Evolutionary conservation across 257 asterid genomes (phyloP).

Genomic region (Dorcoceras hygrometricum): DNA sequence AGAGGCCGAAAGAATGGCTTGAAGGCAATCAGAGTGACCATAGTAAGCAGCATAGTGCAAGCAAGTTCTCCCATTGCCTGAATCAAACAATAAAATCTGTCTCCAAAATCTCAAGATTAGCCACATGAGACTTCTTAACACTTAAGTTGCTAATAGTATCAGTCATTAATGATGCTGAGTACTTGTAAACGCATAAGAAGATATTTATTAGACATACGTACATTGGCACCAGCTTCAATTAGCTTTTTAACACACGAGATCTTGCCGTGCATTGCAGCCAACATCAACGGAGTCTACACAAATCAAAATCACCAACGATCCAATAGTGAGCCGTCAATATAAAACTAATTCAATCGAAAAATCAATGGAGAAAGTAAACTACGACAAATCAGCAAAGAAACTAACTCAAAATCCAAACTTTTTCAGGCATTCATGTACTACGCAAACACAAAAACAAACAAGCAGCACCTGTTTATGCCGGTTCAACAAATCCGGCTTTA

Average conservation of each 20-base stretch:
- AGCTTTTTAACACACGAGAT: slow-evolving; percentile 74
- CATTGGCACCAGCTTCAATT: slow-evolving; percentile 92
- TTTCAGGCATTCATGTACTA: neutral
- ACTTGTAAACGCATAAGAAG: neutral
- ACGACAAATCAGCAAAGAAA: slow-evolving; percentile 21
- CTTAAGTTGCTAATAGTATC: neutral
- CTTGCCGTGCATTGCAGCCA: slow-evolving; percentile 99
- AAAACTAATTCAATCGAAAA: neutral
- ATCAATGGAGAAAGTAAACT: neutral
- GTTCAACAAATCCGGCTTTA: slow-evolving; percentile 74
- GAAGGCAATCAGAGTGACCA: slow-evolving; percentile 82
- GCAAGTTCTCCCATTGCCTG: slow-evolving; percentile 84
- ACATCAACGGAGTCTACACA: slow-evolving; percentile 90
- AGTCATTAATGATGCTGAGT: neutral
- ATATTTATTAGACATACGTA: slow-evolving; percentile 31
- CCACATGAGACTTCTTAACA: neutral
- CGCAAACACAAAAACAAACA: neutral
- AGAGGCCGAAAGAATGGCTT: slow-evolving; percentile 72
- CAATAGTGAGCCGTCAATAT: slow-evolving; percentile 1
- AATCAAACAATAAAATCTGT: slow-evolving; percentile 92
- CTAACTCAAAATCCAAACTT: slow-evolving; percentile 10
- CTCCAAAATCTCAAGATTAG: slow-evolving; percentile 21
- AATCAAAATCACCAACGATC: slow-evolving; percentile 29
- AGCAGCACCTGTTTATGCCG: slow-evolving; percentile 72
- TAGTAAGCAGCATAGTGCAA: slow-evolving; percentile 95